Base-by-base conservation (phyloP, 2,329 filamentous ascomycete genomes). In the Curvularia hawaiiensis region DNA sequence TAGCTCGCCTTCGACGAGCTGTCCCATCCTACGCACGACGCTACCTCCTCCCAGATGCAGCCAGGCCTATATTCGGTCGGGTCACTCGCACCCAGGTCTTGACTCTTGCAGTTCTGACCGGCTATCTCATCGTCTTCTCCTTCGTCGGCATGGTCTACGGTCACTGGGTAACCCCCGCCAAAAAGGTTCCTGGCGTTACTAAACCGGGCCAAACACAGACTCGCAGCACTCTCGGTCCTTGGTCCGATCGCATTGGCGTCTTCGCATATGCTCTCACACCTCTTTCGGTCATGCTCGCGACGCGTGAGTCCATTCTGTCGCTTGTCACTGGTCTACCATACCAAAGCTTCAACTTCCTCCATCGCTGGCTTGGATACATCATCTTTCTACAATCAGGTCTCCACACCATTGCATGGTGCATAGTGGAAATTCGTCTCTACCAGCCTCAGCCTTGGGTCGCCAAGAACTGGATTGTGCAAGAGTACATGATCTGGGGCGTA, bases 221-320 rank as follows among this genome's bases (percentile, higher is more conserved):
- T 0, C 84, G 90, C 9, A 85, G 83, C 4, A 83, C 83, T 4
- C 78, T 92, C 0, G 89, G 89, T 0, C 85, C 87, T 0, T 92
- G 85, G 79, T 80, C 86, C 0, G 86, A 92, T 70, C 84, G 90
- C 16, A 72, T 92, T 3, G 90, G 90, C 8, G 82, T 88, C 2
- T 74, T 92, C 0, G 89, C 90, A 1, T 92, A 90, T 65, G 90
- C 89, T 0, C 80, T 92, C 10, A 91, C 89, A 0, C 90, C 90
- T 0, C 79, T 92, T 0, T 87, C 87, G 0, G 77, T 92, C 30
- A 75, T 90, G 47, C 80, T 92, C 12, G 82, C 84, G n/a, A 87
- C 81, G 56, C 83, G 90, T 40, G 90, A 92, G 70, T 90, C 87
- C 0, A 78, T 92, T 2, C 81, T 92, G 4, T 89, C 86, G 0